A percentile compares a stretch with the other conserved stretches of the same genome.
phyloP scores from a whole-genome alignment of 768 basidiomycete species.

The Cystofilobasidium ferigula region DNA sequence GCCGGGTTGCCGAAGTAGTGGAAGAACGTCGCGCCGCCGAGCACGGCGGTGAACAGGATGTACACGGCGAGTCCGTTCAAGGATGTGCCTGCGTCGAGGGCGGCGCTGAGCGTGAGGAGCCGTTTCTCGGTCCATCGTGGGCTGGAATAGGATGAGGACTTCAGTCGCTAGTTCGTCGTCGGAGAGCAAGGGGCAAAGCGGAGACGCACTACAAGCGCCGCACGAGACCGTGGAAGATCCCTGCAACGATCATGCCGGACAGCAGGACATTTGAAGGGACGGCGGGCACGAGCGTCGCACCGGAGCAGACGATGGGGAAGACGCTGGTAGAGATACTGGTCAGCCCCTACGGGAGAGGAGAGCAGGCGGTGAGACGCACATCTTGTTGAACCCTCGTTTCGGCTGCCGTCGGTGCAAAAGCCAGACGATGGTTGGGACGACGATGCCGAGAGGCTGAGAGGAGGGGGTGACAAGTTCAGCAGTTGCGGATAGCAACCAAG shows the following conservation, averaged over 20 bases:
- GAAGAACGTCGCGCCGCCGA: slow-evolving; percentile 27
- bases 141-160: neutral
- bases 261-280: slow-evolving; percentile 38
- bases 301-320: slow-evolving; percentile 37
- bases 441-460: slow-evolving; percentile 31
- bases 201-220: slow-evolving; percentile 30
- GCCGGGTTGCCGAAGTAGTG: slow-evolving; percentile 36
- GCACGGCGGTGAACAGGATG: slow-evolving; percentile 33
- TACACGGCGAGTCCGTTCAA: slow-evolving; percentile 37
- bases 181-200: slow-evolving; percentile 32
- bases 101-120: slow-evolving; percentile 27
- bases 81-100: slow-evolving; percentile 37
- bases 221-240: slow-evolving; percentile 31
- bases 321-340: slow-evolving; percentile 24
- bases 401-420: slow-evolving; percentile 36
- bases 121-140: slow-evolving; percentile 20
- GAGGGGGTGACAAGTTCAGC: slow-evolving; percentile 25
- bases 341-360: slow-evolving; percentile 25
- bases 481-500: slow-evolving; percentile 28
- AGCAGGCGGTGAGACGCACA: slow-evolving; percentile 16
- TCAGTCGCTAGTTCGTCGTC: neutral
- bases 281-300: slow-evolving; percentile 37
- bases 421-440: slow-evolving; percentile 32
- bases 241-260: slow-evolving; percentile 31
- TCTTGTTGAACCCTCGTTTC: slow-evolving; percentile 32